These are phyloP conservation scores for Debaryomyces singareniensis DNA, from an alignment of 1,139 yeast genomes.

Conservation along the genomic window DNA sequence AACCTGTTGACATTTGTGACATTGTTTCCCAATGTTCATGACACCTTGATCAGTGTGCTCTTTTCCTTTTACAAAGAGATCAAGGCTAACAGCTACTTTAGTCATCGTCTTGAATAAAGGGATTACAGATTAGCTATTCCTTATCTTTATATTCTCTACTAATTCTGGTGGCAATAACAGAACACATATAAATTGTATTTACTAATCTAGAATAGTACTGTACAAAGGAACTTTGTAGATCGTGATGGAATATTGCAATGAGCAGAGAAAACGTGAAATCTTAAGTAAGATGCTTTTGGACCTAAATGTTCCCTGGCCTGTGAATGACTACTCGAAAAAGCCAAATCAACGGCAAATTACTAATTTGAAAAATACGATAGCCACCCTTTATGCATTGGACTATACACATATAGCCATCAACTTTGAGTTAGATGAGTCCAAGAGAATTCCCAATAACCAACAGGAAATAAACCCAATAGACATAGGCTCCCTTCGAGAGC, in stretches of 20 bases:
- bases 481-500: conserved; percentile 14
- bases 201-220: too few species aligned
- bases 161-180: neutral
- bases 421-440: conserved; percentile 50
- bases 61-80: conserved; percentile 11
- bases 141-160: neutral
- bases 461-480: conserved; percentile 33
- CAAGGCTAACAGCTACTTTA: conserved; percentile 5
- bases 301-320: conserved; percentile 82
- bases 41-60: conserved; percentile 36
- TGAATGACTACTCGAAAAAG: conserved; percentile 33
- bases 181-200: too few species aligned
- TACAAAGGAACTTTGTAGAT: neutral
- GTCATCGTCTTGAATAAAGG: conserved; percentile 5
- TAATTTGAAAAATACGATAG: conserved; percentile 41
- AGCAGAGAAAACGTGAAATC: neutral
- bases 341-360: conserved; percentile 37
- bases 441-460: conserved; percentile 47
- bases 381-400: conserved; percentile 58
- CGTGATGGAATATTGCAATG: neutral
- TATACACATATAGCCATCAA: conserved; percentile 73
- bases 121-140: neutral
- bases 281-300: conserved; percentile 42
- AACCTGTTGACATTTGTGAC: conserved; percentile 53
- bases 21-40: conserved; percentile 66